Base-by-base conservation (phyloP, 371 early-diverging fungal genomes). In the Apophysomyces sp. region DNA sequence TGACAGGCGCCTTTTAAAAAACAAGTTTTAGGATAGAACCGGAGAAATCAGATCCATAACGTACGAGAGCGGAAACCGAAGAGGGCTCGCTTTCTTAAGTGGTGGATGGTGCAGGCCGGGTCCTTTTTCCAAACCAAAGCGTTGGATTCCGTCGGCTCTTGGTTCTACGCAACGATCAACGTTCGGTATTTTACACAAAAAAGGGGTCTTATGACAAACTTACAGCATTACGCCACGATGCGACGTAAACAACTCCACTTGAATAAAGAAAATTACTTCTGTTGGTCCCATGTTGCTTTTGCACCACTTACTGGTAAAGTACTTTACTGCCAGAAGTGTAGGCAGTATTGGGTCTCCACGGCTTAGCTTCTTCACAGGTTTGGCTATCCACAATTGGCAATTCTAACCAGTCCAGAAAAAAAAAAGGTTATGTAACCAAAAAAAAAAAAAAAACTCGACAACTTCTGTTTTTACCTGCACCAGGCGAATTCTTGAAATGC, bases 211-310 rank as follows among this genome's bases (percentile, higher is more conserved):
- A 6, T 32, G 2, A 41, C 6, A 41, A 41, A 34, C 31, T 24
- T 57, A 57, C 57, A 18, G 8, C 21, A 18, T 36, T 57, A 9
- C 57, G 37, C 57, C 57, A 57, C 11, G 34, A 36, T 13, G 57
- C 57, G 28, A 36, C 40, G 28, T 39, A 57, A 27, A 57, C 57
- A 13, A n/a, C 13, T 12, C 41, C 57, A n/a, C 26, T 40, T 57
- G 26, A n/a, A 52, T 62, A 15, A 18, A 36, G 3, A 18, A 24
- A 16, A 12, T 41, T n/a, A 18, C 21, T 36, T 56, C 24, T 56
- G 62, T 31, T 77, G 69, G 79, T 79, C 75, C 79, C 79, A 78
- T 57, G 62, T 53, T 60, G 68, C 73, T 34, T 68, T 61, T 16
- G 76, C 54, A n/a, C n/a, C 40, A 41, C 63, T 18, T 65, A 66